Conservation (phyloP, 306 rosid genomes). For the Parietaria judaica region DNA sequence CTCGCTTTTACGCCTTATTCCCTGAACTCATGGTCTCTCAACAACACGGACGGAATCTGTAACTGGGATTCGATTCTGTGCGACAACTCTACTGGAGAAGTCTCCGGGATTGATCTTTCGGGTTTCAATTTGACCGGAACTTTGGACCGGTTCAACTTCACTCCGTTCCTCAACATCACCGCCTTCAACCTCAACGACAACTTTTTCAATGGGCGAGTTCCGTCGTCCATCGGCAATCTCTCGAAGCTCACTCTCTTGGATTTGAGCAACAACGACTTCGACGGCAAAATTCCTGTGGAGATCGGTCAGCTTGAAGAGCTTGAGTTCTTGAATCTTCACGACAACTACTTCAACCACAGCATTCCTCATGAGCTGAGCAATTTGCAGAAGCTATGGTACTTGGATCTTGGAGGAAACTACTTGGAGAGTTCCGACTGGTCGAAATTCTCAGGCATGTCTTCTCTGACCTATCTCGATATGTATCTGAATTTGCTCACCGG, state of each 20-base stretch:
- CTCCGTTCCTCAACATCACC: constrained; percentile 44
- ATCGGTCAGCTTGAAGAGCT: constrained; percentile 41
- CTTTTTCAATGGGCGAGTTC: constrained; percentile 40
- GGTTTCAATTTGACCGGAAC: constrained; percentile 33
- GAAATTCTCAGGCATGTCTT: constrained; percentile 32
- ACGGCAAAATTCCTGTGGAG: constrained; percentile 33
- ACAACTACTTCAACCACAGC: constrained; percentile 35
- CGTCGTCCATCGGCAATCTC: constrained; percentile 48
- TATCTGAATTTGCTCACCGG: constrained; percentile 11
- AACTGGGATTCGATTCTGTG: constrained; percentile 51
- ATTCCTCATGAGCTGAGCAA: constrained; percentile 45
- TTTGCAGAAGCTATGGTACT: constrained; percentile 55
- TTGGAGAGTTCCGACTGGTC: constrained; percentile 49
- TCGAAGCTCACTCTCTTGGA: constrained; percentile 48
- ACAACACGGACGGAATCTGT: constrained; percentile 43
- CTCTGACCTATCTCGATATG: constrained; percentile 35
- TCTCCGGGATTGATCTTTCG: constrained; percentile 37
- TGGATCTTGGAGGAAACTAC: constrained; percentile 46
- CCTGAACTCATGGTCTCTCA: constrained; percentile 46
- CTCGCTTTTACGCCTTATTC: constrained; percentile 24
- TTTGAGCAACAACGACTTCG: constrained; percentile 37
- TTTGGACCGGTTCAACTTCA: constrained; percentile 33
- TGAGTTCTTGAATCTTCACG: constrained; percentile 31
- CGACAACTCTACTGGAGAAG: constrained; percentile 22
- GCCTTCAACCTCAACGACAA: constrained; percentile 43